Conservation (phyloP, 2,329 filamentous ascomycete species). For the Harringtonia aguacate region DNA sequence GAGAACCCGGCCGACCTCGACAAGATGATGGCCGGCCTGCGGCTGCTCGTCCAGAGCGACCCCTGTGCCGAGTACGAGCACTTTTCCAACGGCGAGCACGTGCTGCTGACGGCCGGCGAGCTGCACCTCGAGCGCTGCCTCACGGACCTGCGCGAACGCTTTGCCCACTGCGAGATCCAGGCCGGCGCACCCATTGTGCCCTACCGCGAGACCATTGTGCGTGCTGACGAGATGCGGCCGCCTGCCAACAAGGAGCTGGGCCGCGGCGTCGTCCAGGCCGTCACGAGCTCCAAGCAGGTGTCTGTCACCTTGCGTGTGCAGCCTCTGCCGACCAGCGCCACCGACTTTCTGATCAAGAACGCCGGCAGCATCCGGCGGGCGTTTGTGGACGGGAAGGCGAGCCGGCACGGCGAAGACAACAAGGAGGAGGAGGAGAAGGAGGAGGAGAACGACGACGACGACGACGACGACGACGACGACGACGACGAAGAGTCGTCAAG, state of each 20-base stretch:
- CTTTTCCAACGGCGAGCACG: constrained; percentile 85
- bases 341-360: constrained; percentile 78
- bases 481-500: constrained; percentile 29
- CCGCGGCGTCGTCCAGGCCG: constrained; percentile 64
- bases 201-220: constrained; percentile 85
- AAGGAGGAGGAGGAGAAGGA: constrained; percentile 13
- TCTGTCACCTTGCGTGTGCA: constrained; percentile 65
- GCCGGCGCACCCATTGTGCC: constrained; percentile 91
- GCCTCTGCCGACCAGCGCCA: constrained; percentile 68
- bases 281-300: constrained; percentile 79
- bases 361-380: constrained; percentile 54
- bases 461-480: constrained; percentile 24
- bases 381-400: constrained; percentile 19
- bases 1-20: constrained; percentile 81
- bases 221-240: constrained; percentile 82
- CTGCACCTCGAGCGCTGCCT: constrained; percentile 88
- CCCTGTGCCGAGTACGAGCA: constrained; percentile 95
- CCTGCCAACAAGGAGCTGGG: constrained; percentile 78
- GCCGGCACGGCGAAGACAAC: not conserved
- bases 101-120: constrained; percentile 87
- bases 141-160: constrained; percentile 85
- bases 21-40: constrained; percentile 86
- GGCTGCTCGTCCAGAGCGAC: constrained; percentile 84
- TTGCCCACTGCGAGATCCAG: constrained; percentile 89
- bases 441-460: constrained; percentile 16